phyloP scores from a whole-genome alignment of 495 filamentous ascomycete species.

The Margaritispora aquatica region DNA sequence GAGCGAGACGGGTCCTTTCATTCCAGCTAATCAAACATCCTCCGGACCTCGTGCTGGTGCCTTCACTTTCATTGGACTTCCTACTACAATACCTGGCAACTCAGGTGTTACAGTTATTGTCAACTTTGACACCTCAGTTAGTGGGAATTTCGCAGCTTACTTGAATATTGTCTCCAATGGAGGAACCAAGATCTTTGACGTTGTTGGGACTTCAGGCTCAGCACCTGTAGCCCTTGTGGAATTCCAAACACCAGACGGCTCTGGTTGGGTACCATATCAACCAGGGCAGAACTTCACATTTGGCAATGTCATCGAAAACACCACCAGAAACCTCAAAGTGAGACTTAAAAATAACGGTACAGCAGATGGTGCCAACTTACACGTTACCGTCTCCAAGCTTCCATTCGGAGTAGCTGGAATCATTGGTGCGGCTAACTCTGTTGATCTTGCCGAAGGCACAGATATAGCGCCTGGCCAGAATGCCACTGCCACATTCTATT shows the following conservation, averaged over 20 bases:
- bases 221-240: slow-evolving; percentile 37
- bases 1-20: slow-evolving; percentile 31
- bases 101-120: slow-evolving; percentile 28
- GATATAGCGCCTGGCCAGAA: slow-evolving; percentile 34
- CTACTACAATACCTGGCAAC: slow-evolving; percentile 28
- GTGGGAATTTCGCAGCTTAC: slow-evolving; percentile 36
- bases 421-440: slow-evolving; percentile 33
- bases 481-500: slow-evolving; percentile 35
- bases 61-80: slow-evolving; percentile 34
- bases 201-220: slow-evolving; percentile 33
- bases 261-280: slow-evolving; percentile 38
- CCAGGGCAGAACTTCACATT: slow-evolving; percentile 33
- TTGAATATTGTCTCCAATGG: slow-evolving; percentile 36
- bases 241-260: slow-evolving; percentile 38
- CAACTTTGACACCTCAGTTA: slow-evolving; percentile 32
- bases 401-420: slow-evolving; percentile 34
- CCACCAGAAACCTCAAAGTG: slow-evolving; percentile 31
- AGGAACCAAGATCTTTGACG: slow-evolving; percentile 31
- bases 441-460: slow-evolving; percentile 45
- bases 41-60: slow-evolving; percentile 29
- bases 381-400: slow-evolving; percentile 44
- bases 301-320: slow-evolving; percentile 36
- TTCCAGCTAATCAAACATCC: slow-evolving; percentile 28
- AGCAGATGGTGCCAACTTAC: slow-evolving; percentile 29
- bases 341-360: slow-evolving; percentile 37